These are phyloP conservation scores for Trifolium pratense DNA, from an alignment of 306 rosid species.

Conservation along the genomic window DNA sequence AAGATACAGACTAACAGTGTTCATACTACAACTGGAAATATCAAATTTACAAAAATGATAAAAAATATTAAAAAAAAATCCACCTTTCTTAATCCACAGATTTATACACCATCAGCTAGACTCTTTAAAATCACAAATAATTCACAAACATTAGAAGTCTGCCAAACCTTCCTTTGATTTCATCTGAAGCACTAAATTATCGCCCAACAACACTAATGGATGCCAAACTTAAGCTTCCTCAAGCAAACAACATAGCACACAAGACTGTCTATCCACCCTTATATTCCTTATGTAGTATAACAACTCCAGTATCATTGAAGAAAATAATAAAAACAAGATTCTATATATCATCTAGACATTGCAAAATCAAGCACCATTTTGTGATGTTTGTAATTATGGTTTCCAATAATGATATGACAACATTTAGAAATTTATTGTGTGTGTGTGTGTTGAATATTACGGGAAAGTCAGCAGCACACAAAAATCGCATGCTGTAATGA, in stretches of 20 bases:
- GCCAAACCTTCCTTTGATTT: slow-evolving; percentile 28
- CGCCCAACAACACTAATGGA: slow-evolving; percentile 18
- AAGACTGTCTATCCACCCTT: slow-evolving; percentile 11
- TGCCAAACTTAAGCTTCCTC: slow-evolving; percentile 32
- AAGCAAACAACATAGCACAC: slow-evolving; percentile 9
- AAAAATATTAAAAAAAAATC: too few species aligned
- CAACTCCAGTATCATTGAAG: slow-evolving; percentile 16
- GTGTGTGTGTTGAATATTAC: slow-evolving; percentile 2
- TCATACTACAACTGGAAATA: neutral
- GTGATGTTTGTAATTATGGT: slow-evolving; percentile 7
- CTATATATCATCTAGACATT: slow-evolving; percentile 19
- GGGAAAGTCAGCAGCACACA: slow-evolving; percentile 32
- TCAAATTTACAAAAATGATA: slow-evolving; percentile 4
- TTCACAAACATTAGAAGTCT: slow-evolving; percentile 22
- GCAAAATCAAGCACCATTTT: slow-evolving; percentile 1
- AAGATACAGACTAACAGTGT: neutral
- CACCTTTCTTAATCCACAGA: slow-evolving; percentile 6
- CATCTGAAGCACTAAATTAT: slow-evolving; percentile 10
- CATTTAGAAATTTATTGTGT: slow-evolving; percentile 3
- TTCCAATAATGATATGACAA: slow-evolving; percentile 18
- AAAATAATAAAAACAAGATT: slow-evolving; percentile 16
- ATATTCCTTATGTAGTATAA: slow-evolving; percentile 22
- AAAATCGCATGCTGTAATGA: slow-evolving; percentile 24
- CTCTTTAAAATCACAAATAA: slow-evolving; percentile 28
- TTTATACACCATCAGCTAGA: slow-evolving; percentile 22